Percentiles rank a stretch among this genome's conserved stretches.
phyloP scores from a whole-genome alignment of 306 rosid species.

The Gillenia trifoliata region DNA sequence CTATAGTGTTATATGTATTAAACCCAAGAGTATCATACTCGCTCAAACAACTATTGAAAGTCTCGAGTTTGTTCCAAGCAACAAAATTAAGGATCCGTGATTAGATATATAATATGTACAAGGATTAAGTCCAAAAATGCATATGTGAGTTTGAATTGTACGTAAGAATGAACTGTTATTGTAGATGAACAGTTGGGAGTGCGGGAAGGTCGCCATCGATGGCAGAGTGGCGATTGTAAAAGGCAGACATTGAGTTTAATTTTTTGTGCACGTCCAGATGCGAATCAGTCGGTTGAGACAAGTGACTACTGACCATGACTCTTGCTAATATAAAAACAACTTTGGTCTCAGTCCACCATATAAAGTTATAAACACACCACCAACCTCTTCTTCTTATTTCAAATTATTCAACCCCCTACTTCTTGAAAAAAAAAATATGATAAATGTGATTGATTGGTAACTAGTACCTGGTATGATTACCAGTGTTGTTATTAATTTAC shows the following conservation, averaged over 20 bases:
- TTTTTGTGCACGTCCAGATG: background rate
- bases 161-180: background rate
- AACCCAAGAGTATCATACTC: no score
- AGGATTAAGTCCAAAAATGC: no score
- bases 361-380: background rate
- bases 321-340: background rate
- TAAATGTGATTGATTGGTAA: background rate
- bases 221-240: background rate
- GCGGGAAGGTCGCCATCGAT: slow-evolving; percentile 1
- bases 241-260: background rate
- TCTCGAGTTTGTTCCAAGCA: no score
- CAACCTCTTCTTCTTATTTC: background rate
- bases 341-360: background rate
- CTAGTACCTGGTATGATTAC: background rate
- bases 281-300: background rate
- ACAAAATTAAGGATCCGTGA: no score
- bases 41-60: no score
- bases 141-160: background rate
- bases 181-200: background rate
- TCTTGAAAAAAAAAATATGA: background rate
- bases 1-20: no score
- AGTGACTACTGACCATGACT: background rate
- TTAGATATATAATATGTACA: no score
- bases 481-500: background rate
- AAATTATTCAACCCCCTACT: background rate